phyloP scores from a whole-genome alignment of 148 eudicot species.

The Diospyros lotus region DNA sequence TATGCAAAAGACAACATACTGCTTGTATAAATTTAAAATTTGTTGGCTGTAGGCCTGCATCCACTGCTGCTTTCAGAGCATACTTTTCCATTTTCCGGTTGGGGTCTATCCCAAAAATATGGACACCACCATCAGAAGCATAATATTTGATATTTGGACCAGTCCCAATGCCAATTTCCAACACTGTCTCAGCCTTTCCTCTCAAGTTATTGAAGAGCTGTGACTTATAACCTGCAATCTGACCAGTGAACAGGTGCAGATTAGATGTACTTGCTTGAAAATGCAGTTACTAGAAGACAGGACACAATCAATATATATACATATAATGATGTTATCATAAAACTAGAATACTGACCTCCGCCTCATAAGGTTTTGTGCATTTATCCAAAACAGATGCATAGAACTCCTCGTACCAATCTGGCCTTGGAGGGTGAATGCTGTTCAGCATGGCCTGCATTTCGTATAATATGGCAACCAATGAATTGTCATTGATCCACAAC shows the following conservation, averaged over 20 bases:
- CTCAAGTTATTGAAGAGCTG: constrained; percentile 56
- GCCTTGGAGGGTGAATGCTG: constrained; percentile 60
- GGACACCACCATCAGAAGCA: constrained; percentile 32
- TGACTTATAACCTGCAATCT: constrained; percentile 75
- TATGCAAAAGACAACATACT: constrained; percentile 26
- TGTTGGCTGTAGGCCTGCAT: constrained; percentile 46
- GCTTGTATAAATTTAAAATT: constrained; percentile 66
- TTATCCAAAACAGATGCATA: constrained; percentile 54
- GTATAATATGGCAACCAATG: background rate
- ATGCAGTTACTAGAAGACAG: background rate
- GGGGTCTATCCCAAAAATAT: constrained; percentile 69
- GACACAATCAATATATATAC: background rate
- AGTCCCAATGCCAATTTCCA: constrained; percentile 85
- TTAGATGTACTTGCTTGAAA: background rate
- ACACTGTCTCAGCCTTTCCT: constrained; percentile 47
- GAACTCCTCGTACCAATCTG: constrained; percentile 89
- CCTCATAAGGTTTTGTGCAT: constrained; percentile 57
- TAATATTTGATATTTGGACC: constrained; percentile 90
- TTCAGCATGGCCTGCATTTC: constrained; percentile 47
- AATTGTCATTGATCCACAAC: background rate
- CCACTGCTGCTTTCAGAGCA: constrained; percentile 59
- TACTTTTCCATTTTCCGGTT: constrained; percentile 84
- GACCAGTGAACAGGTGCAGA: constrained; percentile 6
- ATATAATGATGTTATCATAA: background rate
- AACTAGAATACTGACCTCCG: constrained; percentile 46